Conservation (phyloP, 345 rosid species). For the Arabis alpina region DNA sequence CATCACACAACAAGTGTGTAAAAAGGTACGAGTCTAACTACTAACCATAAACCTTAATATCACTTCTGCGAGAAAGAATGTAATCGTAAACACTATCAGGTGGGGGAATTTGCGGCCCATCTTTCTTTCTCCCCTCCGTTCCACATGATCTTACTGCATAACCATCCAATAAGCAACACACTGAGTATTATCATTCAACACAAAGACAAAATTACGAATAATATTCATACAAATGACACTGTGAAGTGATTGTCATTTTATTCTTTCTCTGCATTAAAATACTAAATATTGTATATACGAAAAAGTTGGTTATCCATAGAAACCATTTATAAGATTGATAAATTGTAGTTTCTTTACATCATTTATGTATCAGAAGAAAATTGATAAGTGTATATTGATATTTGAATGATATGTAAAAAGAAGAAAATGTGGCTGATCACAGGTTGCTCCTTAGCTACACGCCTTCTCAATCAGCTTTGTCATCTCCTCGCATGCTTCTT, state of each 20-base stretch:
- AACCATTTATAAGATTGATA: conserved; percentile 23
- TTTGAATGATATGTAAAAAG: conserved; percentile 6
- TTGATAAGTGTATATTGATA: not conserved
- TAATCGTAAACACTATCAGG: too few relatives aligned
- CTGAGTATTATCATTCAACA: too few relatives aligned
- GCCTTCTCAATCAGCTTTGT: conserved; percentile 85
- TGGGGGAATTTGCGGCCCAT: too few relatives aligned
- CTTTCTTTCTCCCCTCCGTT: too few relatives aligned
- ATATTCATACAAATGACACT: conserved; percentile 18
- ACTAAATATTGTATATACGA: conserved; percentile 24
- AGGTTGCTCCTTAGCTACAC: conserved; percentile 70
- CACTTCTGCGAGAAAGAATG: too few relatives aligned
- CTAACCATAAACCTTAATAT: too few relatives aligned
- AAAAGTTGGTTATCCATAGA: conserved; percentile 27
- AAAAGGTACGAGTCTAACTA: too few relatives aligned
- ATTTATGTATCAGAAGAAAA: conserved; percentile 2
- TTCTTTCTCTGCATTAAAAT: conserved; percentile 21
- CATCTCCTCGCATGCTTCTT: conserved; percentile 91
- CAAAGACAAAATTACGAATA: too few relatives aligned
- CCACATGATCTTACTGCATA: too few relatives aligned
- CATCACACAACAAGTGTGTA: too few relatives aligned
- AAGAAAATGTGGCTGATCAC: conserved; percentile 43
- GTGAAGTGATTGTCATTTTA: conserved; percentile 34
- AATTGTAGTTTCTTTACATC: conserved; percentile 14
- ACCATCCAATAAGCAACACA: too few relatives aligned